Evolutionary conservation across 768 basidiomycete species (phyloP).

Genomic region (Tubosaeta brunneosetosa): DNA sequence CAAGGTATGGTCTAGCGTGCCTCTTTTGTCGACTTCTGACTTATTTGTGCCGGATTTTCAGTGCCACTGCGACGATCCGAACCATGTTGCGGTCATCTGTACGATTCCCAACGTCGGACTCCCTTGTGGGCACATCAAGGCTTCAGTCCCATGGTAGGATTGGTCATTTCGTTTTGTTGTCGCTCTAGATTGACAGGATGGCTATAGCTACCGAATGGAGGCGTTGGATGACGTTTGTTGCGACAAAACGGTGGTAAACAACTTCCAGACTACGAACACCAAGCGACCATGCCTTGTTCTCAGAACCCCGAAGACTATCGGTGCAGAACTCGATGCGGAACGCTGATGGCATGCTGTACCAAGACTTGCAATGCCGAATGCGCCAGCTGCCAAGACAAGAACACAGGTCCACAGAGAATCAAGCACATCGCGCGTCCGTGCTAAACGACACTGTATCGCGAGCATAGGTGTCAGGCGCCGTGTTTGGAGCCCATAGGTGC

Average conservation of each 20-base stretch:
- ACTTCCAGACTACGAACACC: conserved; percentile 54
- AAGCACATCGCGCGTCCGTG: conserved; percentile 47
- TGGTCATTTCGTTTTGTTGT: not conserved
- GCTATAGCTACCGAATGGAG: conserved; percentile 42
- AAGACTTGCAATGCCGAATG: conserved; percentile 48
- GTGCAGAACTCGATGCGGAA: conserved; percentile 43
- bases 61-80: conserved; percentile 60
- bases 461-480: conserved; percentile 44
- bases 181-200: not conserved
- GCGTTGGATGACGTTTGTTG: conserved; percentile 43
- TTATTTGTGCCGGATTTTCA: conserved; percentile 25
- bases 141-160: conserved; percentile 47
- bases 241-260: conserved; percentile 37
- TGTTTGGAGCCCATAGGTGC: conserved; percentile 57
- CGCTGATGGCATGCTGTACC: conserved; percentile 49
- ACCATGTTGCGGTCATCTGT: conserved; percentile 48
- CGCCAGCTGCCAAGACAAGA: conserved; percentile 40
- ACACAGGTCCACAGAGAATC: conserved; percentile 14
- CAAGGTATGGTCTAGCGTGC: conserved; percentile 37
- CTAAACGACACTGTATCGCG: conserved; percentile 49
- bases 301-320: conserved; percentile 34
- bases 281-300: conserved; percentile 43
- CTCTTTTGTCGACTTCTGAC: not conserved
- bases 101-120: conserved; percentile 41
- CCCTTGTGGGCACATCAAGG: conserved; percentile 52